Conservation (phyloP, 805 yeast species). For the Hermanozyma aechmeae region DNA sequence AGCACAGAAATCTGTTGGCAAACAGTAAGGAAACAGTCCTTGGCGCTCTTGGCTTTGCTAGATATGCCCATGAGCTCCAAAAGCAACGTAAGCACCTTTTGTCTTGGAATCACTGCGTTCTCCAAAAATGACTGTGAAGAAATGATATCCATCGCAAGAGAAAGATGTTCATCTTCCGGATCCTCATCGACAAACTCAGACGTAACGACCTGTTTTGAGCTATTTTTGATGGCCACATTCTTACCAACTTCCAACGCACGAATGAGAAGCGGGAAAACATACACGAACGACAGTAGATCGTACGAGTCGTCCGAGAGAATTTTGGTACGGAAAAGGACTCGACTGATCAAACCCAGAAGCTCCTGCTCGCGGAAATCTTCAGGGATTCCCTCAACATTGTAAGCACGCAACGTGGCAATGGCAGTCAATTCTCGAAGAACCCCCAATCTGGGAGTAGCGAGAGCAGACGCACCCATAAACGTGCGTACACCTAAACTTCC, state of each 20-base stretch:
- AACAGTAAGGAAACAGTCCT: slow-evolving; percentile 72
- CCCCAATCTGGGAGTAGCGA: slow-evolving; percentile 44
- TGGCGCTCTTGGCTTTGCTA: slow-evolving; percentile 69
- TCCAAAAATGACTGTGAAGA: slow-evolving; percentile 57
- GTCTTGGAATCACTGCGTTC: slow-evolving; percentile 61
- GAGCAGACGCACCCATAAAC: slow-evolving; percentile 46
- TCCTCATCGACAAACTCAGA: slow-evolving; percentile 74
- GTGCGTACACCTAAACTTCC: slow-evolving; percentile 38
- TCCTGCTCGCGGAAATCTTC: slow-evolving; percentile 42
- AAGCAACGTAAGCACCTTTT: slow-evolving; percentile 50
- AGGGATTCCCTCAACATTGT: slow-evolving; percentile 37
- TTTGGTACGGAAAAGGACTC: slow-evolving; percentile 68
- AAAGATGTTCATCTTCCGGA: slow-evolving; percentile 79
- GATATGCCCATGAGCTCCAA: slow-evolving; percentile 64
- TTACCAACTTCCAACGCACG: slow-evolving; percentile 63
- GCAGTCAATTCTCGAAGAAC: slow-evolving; percentile 49
- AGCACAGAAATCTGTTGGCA: slow-evolving; percentile 69
- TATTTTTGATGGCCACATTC: slow-evolving; percentile 40
- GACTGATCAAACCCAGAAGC: slow-evolving; percentile 43
- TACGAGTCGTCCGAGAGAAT: slow-evolving; percentile 65
- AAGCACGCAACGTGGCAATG: slow-evolving; percentile 56
- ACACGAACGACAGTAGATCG: slow-evolving; percentile 60
- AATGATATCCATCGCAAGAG: slow-evolving; percentile 69
- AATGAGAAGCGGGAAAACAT: slow-evolving; percentile 65
- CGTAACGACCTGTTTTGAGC: slow-evolving; percentile 41